Conservation (phyloP, 257 asterid species). For the Oldenlandia corymbosa region DNA sequence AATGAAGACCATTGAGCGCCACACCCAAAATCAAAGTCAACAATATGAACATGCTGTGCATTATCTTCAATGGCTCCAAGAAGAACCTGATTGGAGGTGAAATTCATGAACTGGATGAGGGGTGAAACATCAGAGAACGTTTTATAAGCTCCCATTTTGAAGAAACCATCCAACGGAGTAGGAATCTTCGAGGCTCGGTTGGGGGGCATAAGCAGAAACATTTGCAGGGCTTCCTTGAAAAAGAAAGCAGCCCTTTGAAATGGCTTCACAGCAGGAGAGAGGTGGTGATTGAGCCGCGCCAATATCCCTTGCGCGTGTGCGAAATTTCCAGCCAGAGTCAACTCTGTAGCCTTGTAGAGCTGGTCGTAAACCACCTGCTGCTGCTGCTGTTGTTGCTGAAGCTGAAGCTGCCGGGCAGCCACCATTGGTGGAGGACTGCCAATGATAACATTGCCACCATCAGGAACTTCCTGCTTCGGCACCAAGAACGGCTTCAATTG, state of each 20-base stretch:
- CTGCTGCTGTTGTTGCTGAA: constrained; percentile 19
- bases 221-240: constrained; percentile 42
- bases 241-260: constrained; percentile 40
- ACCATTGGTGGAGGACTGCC: constrained; percentile 18
- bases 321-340: constrained; percentile 39
- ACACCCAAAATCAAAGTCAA: constrained; percentile 53
- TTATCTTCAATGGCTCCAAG: constrained; percentile 45
- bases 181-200: constrained; percentile 12
- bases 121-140: constrained; percentile 44
- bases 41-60: constrained; percentile 31
- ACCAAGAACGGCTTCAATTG: constrained; percentile 22
- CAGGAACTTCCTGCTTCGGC: constrained; percentile 35
- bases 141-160: constrained; percentile 51
- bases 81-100: constrained; percentile 46
- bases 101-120: constrained; percentile 37
- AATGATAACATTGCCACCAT: constrained; percentile 16
- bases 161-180: constrained; percentile 38
- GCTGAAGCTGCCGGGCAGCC: no score
- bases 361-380: constrained; percentile 36
- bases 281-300: constrained; percentile 62
- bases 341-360: constrained; percentile 41
- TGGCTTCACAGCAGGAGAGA: constrained; percentile 37
- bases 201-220: constrained; percentile 23
- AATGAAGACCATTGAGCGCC: constrained; percentile 70
- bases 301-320: constrained; percentile 51